Base-by-base conservation (phyloP, 371 early-diverging fungal genomes). In the Homolaphlyctis polyrhiza region DNA sequence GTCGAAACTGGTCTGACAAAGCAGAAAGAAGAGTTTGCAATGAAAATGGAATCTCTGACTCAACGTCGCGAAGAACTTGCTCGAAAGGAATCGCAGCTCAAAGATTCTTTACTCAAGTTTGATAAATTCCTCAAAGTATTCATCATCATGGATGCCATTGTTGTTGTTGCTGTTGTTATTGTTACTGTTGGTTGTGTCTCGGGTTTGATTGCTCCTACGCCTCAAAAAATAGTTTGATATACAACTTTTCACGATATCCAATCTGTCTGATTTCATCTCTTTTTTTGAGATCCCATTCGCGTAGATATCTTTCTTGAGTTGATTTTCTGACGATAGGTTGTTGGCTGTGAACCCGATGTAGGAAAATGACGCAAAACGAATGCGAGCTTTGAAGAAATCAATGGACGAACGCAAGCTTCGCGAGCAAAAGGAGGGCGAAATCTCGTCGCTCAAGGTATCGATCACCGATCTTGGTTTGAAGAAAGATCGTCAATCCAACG, bases 331-430 rank as follows among this genome's bases (percentile, higher is more conserved):
- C 18, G 39, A 39, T 18, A 8, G 39, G 11, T 39, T n/a, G n/a
- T n/a, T 39, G 39, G 18, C 39, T 39, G 39, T 18, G 39, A 39
- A 39, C 39, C 39, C 8, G 8, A 18, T 3, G 18, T 51, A 82
- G 81, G 84, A 84, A 70, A 82, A 81, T 64, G 84, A 83, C 62
- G 82, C 80, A 14, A 84, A 84, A 62, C 65, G 83, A 28, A 70
- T 68, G 30, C 69, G 84, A 27, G 84, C 84, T 6, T 43, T 77
- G 13, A 79, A 80, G 59, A 84, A 84, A 62, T 73, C 77, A 13
- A 61, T 75, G 6, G 84, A 84, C 45, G 84, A 84, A 58, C 65
- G 79, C 14, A 79, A 77, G 60, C 60, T 70, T 27, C 52, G 74
- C 14, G 79, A 83, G 33, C 70, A 66, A 29, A 84, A 84, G 62